These are phyloP conservation scores for Lichtheimia ramosa DNA, from an alignment of 371 early-diverging fungal species.

Conservation along the genomic window DNA sequence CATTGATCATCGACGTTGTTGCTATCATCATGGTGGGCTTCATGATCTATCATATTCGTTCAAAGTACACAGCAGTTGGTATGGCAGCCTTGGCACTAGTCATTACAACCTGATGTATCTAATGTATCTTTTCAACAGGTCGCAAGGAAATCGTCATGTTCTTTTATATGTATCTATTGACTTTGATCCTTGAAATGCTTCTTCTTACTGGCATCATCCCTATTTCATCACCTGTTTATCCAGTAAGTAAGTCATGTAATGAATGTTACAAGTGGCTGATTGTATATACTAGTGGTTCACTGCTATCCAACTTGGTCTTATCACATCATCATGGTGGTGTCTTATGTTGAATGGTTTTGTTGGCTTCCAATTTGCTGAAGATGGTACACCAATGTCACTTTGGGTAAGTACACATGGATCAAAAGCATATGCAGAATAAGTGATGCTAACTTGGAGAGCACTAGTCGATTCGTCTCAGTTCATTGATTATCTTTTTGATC, in stretches of 20 bases:
- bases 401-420: constrained; percentile 68
- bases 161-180: constrained; percentile 82
- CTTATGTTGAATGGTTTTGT: constrained; percentile 94
- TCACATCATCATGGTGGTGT: constrained; percentile 87
- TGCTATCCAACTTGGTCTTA: constrained; percentile 80
- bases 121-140: constrained; percentile 33
- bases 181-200: constrained; percentile 76
- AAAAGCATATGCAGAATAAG: background rate
- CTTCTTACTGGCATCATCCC: constrained; percentile 83
- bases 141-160: constrained; percentile 93
- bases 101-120: background rate
- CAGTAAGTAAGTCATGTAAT: constrained; percentile 42
- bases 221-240: constrained; percentile 67
- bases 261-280: background rate
- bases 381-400: constrained; percentile 88
- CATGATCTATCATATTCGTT: constrained; percentile 90
- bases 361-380: constrained; percentile 96
- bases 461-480: constrained; percentile 85
- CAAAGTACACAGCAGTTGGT: constrained; percentile 94
- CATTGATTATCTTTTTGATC: constrained; percentile 73
- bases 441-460: background rate
- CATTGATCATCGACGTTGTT: constrained; percentile 78
- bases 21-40: constrained; percentile 87
- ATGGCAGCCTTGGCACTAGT: constrained; percentile 15
- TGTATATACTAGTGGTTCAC: constrained; percentile 71